Evolutionary conservation across 1,139 yeast genomes (phyloP).

Genomic region (Sugiyamaella xylanicola): DNA sequence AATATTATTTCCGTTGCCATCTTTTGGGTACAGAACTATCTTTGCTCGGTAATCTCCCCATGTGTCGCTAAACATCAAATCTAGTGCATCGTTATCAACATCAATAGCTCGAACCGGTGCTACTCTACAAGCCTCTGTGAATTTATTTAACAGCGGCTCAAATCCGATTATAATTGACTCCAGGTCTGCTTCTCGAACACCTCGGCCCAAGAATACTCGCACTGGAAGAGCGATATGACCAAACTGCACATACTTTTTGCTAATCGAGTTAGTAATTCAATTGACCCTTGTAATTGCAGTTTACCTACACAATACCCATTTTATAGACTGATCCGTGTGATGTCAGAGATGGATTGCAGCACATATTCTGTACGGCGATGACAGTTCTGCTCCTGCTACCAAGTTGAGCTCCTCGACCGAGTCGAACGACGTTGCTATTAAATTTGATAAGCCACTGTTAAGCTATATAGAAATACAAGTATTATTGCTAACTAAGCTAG

Average conservation of each 20-base stretch:
- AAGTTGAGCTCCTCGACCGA: too few relatives aligned
- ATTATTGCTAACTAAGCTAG: conserved; percentile 15
- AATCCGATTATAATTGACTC: conserved; percentile 7
- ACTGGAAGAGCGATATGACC: conserved; percentile 15
- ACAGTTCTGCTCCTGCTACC: too few relatives aligned
- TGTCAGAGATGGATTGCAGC: too few relatives aligned
- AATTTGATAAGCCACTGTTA: conserved; percentile 11
- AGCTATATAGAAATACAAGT: conserved; percentile 21
- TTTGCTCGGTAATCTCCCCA: conserved; percentile 12
- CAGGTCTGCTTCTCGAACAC: conserved; percentile 6
- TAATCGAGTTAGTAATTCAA: background rate
- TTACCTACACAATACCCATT: background rate
- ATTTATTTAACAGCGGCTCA: conserved; percentile 6
- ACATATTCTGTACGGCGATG: too few relatives aligned
- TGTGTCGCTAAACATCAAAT: conserved; percentile 8
- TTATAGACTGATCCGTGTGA: too few relatives aligned
- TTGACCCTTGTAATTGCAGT: background rate
- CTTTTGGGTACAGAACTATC: conserved; percentile 2
- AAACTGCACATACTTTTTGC: conserved; percentile 18
- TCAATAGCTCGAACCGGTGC: conserved; percentile 7
- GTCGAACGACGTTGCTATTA: too few relatives aligned
- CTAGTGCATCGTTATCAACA: conserved; percentile 1
- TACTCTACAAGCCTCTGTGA: conserved; percentile 3
- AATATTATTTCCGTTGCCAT: conserved; percentile 8
- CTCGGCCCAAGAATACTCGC: conserved; percentile 19